Evolutionary conservation across 2,329 filamentous ascomycete species (phyloP), one percentile per base, ranked within the genome.

Genomic region (Penicillium expansum): DNA sequence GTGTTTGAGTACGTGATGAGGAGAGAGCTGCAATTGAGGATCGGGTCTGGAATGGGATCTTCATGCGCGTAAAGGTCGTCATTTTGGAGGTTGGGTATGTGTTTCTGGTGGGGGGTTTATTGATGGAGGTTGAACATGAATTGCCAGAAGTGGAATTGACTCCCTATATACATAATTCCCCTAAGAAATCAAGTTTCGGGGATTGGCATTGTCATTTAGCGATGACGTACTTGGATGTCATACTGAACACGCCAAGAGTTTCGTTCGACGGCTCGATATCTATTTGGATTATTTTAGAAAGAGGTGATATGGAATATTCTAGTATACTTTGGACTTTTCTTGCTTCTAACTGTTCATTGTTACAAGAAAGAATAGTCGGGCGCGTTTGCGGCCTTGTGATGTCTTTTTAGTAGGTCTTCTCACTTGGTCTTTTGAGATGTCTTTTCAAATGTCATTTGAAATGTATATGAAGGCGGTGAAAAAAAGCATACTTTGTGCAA

Each of bases 161-260:
- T 35, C 7, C 13, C 14, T 47, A 22, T 47, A 33, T 47, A 47
- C 9, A 10, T 8, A 35, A 35, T 14, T 30, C 5, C 14, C 18
- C 3, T 29, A 14, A 5, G 9, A 20, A 52, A 56, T 52, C 54
- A n/a, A 42, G 54, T 47, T 56, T 56, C 30, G 14, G 11, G 24
- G 18, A 41, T 50, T 51, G 27, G n/a, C 48, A 14, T 6, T 9
- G 18, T 38, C 11, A 37, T 43, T 35, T 27, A 2, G 29, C 18
- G 3, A 48, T 56, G 54, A 56, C 54, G 54, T 47, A 32, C n/a
- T 14, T 30, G 35, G 29, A 52, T 56, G 54, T 52, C 54, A 56
- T 52, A 43, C 24, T 32, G 32, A 13, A 39, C 14, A 44, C 14
- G 54, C 54, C 54, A 56, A 56, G 54, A 52, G 48, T 45, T 51